Percentiles rank a stretch among this genome's conserved stretches.
Evolutionary conservation across 495 filamentous ascomycete species (phyloP).

Genomic region (Thermothielavioides terrestris): DNA sequence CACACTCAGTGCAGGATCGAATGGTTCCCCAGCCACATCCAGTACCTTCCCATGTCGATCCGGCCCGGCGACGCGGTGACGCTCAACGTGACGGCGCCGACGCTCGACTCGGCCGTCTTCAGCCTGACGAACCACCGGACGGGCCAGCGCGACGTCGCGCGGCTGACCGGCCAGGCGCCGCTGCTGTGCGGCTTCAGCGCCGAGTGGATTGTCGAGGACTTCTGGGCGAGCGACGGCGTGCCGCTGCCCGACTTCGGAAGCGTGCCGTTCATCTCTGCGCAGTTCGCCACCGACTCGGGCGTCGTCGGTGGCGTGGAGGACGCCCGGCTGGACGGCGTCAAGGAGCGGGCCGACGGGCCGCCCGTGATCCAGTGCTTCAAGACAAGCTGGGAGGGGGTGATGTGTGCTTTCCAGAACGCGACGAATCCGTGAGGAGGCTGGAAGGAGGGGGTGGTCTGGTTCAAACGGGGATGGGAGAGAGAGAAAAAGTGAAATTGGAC

Average conservation of each 20-base stretch:
- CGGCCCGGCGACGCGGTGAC: not conserved
- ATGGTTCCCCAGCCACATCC: not conserved
- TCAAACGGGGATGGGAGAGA: not conserved
- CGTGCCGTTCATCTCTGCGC: not conserved
- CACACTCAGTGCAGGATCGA: not conserved
- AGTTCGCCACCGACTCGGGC: not conserved
- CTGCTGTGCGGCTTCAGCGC: slow-evolving; percentile 4
- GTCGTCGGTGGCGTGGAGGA: not conserved
- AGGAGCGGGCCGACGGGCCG: not conserved
- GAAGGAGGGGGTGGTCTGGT: not conserved
- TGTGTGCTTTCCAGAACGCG: not conserved
- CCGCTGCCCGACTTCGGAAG: slow-evolving; percentile 3
- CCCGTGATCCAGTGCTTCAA: not conserved
- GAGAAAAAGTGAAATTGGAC: not conserved
- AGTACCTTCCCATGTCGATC: slow-evolving; percentile 1
- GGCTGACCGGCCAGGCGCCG: not conserved
- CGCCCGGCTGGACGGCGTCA: not conserved
- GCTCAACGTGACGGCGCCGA: not conserved
- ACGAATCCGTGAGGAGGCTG: not conserved
- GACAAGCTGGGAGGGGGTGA: not conserved
- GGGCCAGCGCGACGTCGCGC: not conserved
- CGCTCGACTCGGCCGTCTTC: not conserved
- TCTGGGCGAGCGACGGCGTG: not conserved
- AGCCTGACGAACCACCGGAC: slow-evolving; percentile 3
- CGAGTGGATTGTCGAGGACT: slow-evolving; percentile 11